Base-by-base conservation (phyloP, 2,329 filamentous ascomycete genomes). In the Lasiodiplodia sp. region DNA sequence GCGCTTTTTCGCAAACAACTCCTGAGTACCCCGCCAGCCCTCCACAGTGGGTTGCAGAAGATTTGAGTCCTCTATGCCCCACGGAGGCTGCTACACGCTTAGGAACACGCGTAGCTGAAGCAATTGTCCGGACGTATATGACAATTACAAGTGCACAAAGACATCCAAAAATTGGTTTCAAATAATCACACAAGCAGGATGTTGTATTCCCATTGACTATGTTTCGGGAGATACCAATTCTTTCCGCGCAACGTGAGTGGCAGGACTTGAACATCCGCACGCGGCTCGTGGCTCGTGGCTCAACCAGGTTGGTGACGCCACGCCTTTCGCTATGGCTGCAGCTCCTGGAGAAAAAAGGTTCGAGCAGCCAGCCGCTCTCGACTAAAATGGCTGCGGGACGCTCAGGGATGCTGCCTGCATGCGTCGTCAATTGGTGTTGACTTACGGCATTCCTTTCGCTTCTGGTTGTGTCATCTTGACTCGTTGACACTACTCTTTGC, bases 261-360 rank as follows among this genome's bases (percentile, higher is more conserved):
- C 47, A 47, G 60, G 60, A n/a, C 44, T 14, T 4, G 23, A 18
- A 14, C 47, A 38, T 49, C 60, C 47, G 57, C 37, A n/a, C 8
- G 60, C 47, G 60, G 60, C 60, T 63, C 58, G 40, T 49, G 60
- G 60, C 60, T 64, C 60, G 47, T 64, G 60, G 60, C 60, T 64
- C 60, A 28, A 64, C 60, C 31, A 31, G 60, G 60, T 64, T 64
- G 47, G 38, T 64, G 60, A 52, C 60, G 60, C 44, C 28, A 64
- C 28, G 31, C 47, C 12, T 64, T 7, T 49, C 4, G 31, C 60
- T 14, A 47, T 16, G 4, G 44, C 21, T 23, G 38, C n/a, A 18
- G 38, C 23, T 47, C 4, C 37, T 25, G 57, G 11, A 12, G 37
- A 8, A 63, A 47, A 37, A 34, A 37, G 58, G 40, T 63, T 51